These are phyloP conservation scores for Yamadazyma taylorii DNA, from an alignment of 1,139 yeast genomes.

Conservation along the genomic window DNA sequence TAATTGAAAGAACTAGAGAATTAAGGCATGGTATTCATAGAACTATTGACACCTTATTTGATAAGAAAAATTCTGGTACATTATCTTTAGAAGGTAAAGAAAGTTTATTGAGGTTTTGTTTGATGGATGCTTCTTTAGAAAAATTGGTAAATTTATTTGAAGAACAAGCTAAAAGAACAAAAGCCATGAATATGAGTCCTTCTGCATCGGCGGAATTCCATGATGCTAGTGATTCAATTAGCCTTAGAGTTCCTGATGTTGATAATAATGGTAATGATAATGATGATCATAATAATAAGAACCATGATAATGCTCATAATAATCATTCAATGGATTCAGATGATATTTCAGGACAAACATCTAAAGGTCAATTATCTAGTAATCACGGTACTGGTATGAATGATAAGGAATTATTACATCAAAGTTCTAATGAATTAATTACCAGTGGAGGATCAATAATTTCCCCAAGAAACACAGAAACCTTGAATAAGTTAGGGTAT, in stretches of 20 bases:
- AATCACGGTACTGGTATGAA: no score
- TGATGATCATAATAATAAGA: not conserved
- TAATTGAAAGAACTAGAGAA: constrained; percentile 43
- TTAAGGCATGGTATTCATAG: constrained; percentile 43
- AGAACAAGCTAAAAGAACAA: constrained; percentile 32
- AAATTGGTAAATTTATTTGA: constrained; percentile 45
- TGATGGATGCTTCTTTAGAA: constrained; percentile 44
- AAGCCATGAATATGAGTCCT: constrained; percentile 23
- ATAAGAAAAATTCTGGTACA: constrained; percentile 35
- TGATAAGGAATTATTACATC: constrained; percentile 39
- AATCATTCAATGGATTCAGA: not conserved
- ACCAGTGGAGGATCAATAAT: constrained; percentile 59
- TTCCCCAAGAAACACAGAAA: constrained; percentile 38
- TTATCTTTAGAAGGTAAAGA: constrained; percentile 48
- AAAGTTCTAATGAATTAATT: constrained; percentile 50
- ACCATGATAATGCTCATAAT: no score
- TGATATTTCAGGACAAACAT: not conserved
- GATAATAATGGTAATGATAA: not conserved
- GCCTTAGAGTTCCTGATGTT: not conserved
- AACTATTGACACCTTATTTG: constrained; percentile 41
- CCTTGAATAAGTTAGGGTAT: constrained; percentile 23
- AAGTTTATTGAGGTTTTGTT: constrained; percentile 41
- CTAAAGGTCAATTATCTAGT: no score
- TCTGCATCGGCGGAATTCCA: constrained; percentile 20
- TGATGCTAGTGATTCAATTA: constrained; percentile 1